Evolutionary conservation across 768 basidiomycete genomes (phyloP).

Genomic region (Psilocybe tampanensis): DNA sequence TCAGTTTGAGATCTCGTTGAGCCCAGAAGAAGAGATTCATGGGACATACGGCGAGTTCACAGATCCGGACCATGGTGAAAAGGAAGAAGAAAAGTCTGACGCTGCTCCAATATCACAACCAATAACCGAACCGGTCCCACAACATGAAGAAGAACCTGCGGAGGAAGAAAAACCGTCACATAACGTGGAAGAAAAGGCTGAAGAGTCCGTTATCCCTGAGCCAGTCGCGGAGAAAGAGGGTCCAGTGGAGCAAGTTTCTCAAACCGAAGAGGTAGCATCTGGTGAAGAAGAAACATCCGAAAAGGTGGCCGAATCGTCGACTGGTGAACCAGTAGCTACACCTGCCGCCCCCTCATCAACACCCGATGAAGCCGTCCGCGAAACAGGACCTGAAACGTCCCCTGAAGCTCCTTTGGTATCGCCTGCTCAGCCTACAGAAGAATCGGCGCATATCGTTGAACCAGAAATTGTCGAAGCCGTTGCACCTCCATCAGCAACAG

Average conservation of each 20-base stretch:
- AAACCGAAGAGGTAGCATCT: not conserved
- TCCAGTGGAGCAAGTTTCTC: not conserved
- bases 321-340: too few species aligned
- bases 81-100: not conserved
- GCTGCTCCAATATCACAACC: not conserved
- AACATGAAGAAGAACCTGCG: not conserved
- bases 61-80: not conserved
- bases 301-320: not conserved
- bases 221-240: not conserved
- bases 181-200: not conserved
- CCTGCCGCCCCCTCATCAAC: not conserved
- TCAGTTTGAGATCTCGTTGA: constrained; percentile 19
- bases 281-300: not conserved
- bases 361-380: not conserved
- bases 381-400: not conserved
- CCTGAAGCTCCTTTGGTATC: not conserved
- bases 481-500: not conserved
- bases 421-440: not conserved
- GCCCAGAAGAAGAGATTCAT: constrained; percentile 15
- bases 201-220: not conserved
- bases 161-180: not conserved
- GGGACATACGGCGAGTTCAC: not conserved
- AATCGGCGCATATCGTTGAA: not conserved
- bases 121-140: not conserved
- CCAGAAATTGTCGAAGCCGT: not conserved